phyloP scores from a whole-genome alignment of 192 early-diverging fungal genomes.

The Linnemannia elongata region DNA sequence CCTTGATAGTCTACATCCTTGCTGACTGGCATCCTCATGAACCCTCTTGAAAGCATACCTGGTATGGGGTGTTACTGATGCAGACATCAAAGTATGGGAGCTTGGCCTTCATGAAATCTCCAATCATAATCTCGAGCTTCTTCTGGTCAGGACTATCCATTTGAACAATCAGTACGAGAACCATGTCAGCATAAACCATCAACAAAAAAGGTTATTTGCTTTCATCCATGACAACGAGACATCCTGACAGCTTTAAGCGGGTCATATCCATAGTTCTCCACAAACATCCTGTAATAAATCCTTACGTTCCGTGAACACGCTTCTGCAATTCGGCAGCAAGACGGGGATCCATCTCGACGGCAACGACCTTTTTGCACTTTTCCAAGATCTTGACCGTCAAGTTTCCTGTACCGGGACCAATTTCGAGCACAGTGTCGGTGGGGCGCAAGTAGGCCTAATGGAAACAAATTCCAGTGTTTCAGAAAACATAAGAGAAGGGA shows the following conservation, averaged over 20 bases:
- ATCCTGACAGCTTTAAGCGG: no score
- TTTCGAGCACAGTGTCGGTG: conserved; percentile 89
- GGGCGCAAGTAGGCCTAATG: conserved; percentile 64
- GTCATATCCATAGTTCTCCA: background rate
- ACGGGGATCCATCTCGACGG: conserved; percentile 97
- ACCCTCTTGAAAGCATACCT: conserved; percentile 48
- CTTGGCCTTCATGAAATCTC: conserved; percentile 97
- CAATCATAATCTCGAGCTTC: conserved; percentile 94
- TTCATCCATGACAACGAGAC: no score
- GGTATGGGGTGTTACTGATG: conserved; percentile 98
- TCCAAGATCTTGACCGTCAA: conserved; percentile 95
- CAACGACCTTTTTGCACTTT: conserved; percentile 93
- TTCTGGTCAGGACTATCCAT: conserved; percentile 76
- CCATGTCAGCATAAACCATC: conserved; percentile 4
- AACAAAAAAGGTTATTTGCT: background rate
- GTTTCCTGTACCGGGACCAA: conserved; percentile 99
- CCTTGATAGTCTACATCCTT: background rate
- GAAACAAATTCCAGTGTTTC: background rate
- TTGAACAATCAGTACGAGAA: conserved; percentile 3
- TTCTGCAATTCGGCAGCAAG: conserved; percentile 97
- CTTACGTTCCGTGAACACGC: conserved; percentile 95
- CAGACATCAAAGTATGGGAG: conserved; percentile 99
- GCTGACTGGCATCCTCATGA: background rate
- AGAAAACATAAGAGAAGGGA: background rate
- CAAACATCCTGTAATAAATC: conserved; percentile 21